Evolutionary conservation across 164 flowering plant species (phyloP).

Genomic region (Stephania cephalantha): DNA sequence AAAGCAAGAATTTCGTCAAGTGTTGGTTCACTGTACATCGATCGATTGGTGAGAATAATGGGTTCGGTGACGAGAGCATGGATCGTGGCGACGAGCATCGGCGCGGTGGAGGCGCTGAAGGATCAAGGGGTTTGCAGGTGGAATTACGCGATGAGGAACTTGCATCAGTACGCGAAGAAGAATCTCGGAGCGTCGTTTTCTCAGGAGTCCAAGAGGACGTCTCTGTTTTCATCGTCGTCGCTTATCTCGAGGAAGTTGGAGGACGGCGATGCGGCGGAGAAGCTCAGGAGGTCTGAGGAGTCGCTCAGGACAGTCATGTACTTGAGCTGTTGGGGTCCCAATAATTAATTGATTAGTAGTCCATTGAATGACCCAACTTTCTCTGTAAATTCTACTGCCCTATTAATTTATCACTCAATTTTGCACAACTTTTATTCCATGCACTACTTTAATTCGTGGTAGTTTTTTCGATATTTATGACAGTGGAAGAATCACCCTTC

Average conservation of each 20-base stretch:
- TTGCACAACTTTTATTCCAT: too few species aligned
- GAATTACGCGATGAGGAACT: conserved; percentile 10
- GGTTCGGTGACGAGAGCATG: conserved; percentile 5
- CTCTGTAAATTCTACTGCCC: too few species aligned
- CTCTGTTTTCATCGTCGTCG: background rate
- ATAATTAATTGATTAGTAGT: background rate
- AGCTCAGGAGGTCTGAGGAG: conserved; percentile 14
- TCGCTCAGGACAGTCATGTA: conserved; percentile 22
- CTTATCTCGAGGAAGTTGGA: background rate
- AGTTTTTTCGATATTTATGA: too few species aligned
- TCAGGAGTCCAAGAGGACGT: conserved; percentile 9
- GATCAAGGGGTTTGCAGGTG: conserved; percentile 25
- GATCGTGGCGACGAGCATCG: conserved; percentile 15
- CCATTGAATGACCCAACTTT: background rate
- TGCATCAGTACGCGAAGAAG: conserved; percentile 13
- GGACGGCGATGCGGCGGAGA: background rate
- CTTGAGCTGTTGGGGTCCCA: conserved; percentile 25
- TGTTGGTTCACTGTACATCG: too few species aligned
- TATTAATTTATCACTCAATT: too few species aligned
- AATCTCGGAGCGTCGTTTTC: conserved; percentile 5
- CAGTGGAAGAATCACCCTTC: too few species aligned
- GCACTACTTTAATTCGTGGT: too few species aligned
- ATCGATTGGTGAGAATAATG: background rate
- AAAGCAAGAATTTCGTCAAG: background rate
- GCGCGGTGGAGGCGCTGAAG: conserved; percentile 18